Evolutionary conservation across 1,139 yeast species (phyloP), one percentile per base, ranked within the genome.

Genomic region (Lodderomyces oxycetoniae): DNA sequence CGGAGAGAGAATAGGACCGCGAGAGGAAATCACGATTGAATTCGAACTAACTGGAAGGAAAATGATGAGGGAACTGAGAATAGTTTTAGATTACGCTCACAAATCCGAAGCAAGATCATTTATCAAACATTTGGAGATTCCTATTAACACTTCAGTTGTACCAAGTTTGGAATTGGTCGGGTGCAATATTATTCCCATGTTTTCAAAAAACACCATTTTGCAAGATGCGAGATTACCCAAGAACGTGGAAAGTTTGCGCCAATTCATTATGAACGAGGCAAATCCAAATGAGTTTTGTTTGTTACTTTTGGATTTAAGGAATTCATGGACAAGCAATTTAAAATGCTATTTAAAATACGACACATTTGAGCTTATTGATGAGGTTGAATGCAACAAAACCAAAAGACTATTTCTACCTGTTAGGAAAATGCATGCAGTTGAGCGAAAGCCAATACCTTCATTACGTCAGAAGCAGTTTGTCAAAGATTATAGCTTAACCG

Each of bases 91-190:
- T 44, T 86, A 86, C 52, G 81, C 87, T 0, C 64, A 74, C 42
- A 63, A 63, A 32, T 38, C 46, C 0, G 45, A 44, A 4, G 59
- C 52, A 22, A 51, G 56, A 7, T 51, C 60, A 13, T 79, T 75
- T 53, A 61, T 73, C 5, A 69, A 91, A 45, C 68, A 66, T 23
- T 59, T 85, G 14, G 66, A 69, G 3, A 67, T 86, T 3, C 91
- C 94, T 0, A 58, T 87, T 17, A 71, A 70, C 36, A 68, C 84
- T 3, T 74, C 91, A 0, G 85, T 86, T 2, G 69, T 76, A 43
- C 75, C 88, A 2, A 77, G 88, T 27, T 67, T 85, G 30, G 94
- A 84, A 42, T 56, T 87, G 5, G 79, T 82, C 2, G 82, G 86
- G 4, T 82, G 83, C 53, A 93, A 85, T 48, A 59, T 86, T 8